Evolutionary conservation across 2,329 filamentous ascomycete genomes (phyloP).

Genomic region (Phyllosticta citrichinensis): DNA sequence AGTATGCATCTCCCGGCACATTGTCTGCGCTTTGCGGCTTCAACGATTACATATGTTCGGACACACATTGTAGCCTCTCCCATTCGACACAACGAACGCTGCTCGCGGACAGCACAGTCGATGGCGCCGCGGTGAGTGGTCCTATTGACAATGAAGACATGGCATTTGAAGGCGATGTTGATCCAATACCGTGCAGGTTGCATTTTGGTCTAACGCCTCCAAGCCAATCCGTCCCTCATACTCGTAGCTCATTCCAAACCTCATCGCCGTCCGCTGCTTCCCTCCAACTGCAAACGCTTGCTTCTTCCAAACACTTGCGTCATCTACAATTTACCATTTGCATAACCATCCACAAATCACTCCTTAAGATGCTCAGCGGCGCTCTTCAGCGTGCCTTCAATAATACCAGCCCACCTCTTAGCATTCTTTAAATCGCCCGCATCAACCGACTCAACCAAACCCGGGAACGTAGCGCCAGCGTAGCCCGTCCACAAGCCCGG

Average conservation of each 20-base stretch:
- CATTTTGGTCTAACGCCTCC: not conserved
- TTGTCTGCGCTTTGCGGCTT: too few relatives aligned
- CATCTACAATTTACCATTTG: not conserved
- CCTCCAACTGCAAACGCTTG: too few relatives aligned
- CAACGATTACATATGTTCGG: too few relatives aligned
- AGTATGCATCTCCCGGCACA: too few relatives aligned
- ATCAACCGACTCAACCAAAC: constrained; percentile 53
- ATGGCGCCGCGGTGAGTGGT: too few relatives aligned
- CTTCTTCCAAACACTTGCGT: not conserved
- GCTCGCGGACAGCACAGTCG: too few relatives aligned
- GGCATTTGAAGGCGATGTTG: not conserved
- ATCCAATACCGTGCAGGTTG: not conserved
- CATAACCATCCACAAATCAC: not conserved
- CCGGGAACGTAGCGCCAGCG: constrained; percentile 59
- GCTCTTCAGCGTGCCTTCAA: constrained; percentile 24
- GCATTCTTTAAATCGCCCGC: constrained; percentile 31
- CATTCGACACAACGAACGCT: too few relatives aligned
- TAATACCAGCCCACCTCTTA: constrained; percentile 34
- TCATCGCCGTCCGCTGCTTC: too few relatives aligned
- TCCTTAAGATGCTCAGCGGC: constrained; percentile 25
- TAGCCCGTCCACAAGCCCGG: constrained; percentile 90
- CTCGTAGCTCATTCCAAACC: too few relatives aligned
- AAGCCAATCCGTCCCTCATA: too few relatives aligned
- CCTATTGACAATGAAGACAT: too few relatives aligned
- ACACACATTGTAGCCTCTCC: too few relatives aligned